Evolutionary conservation across 2,329 filamentous ascomycete species (phyloP).

Genomic region (Botrytis deweyae): DNA sequence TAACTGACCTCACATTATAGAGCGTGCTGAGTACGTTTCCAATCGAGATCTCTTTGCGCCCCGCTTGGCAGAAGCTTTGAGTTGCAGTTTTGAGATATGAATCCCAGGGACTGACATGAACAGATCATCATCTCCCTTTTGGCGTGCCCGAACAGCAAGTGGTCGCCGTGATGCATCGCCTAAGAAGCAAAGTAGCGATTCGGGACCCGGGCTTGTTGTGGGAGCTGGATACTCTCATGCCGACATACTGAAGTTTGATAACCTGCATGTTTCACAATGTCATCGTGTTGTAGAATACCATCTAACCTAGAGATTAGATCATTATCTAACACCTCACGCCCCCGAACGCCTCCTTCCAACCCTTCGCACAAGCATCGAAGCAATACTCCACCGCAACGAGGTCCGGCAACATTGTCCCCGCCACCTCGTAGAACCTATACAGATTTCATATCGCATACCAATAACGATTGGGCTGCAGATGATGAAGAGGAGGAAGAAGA

Average conservation of each 20-base stretch:
- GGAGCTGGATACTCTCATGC: conserved; percentile 96
- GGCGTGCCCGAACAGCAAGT: conserved; percentile 62
- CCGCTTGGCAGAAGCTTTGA: conserved; percentile 17
- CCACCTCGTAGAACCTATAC: conserved; percentile 73
- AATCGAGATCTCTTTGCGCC: conserved; percentile 17
- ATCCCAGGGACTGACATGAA: conserved; percentile 31
- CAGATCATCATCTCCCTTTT: conserved; percentile 87
- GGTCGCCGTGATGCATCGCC: conserved; percentile 53
- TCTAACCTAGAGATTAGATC: conserved; percentile 46
- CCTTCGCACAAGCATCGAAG: conserved; percentile 53
- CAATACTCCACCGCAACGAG: conserved; percentile 56
- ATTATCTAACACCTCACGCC: conserved; percentile 61
- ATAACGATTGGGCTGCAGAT: conserved; percentile 77
- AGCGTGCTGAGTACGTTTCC: conserved; percentile 22
- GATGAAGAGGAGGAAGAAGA: conserved; percentile 68
- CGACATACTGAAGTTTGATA: conserved; percentile 86
- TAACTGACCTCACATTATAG: conserved; percentile 3
- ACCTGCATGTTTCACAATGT: conserved; percentile 56
- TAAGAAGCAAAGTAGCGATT: conserved; percentile 56
- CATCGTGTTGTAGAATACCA: background rate
- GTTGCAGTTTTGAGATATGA: background rate
- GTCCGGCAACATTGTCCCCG: conserved; percentile 54
- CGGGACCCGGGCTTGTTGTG: conserved; percentile 68
- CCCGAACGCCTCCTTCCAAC: conserved; percentile 72
- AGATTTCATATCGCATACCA: conserved; percentile 76